A percentile compares a stretch with the other conserved stretches of the same genome.
Conservation (phyloP, 495 filamentous ascomycete genomes). For the Glarea lozoyensis region DNA sequence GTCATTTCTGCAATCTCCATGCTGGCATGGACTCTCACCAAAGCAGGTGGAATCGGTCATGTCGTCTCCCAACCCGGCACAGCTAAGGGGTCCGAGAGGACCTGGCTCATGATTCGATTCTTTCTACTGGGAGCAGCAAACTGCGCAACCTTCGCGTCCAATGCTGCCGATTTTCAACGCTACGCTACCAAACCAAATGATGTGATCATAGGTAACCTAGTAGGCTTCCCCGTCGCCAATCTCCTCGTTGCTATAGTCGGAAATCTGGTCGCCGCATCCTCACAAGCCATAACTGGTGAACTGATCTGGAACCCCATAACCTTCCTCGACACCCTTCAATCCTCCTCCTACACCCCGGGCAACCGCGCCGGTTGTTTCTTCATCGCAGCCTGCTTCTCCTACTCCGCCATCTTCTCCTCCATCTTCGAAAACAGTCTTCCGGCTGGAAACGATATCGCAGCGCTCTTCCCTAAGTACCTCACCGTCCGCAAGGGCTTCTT, state of each 20-base stretch:
- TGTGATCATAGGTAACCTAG: slow-evolving; percentile 26
- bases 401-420: slow-evolving; percentile 24
- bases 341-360: slow-evolving; percentile 20
- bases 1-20: slow-evolving; percentile 27
- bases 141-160: slow-evolving; percentile 30
- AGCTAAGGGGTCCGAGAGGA: slow-evolving; percentile 22
- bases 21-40: slow-evolving; percentile 26
- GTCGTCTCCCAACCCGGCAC: slow-evolving; percentile 22
- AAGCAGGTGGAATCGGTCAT: slow-evolving; percentile 20
- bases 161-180: slow-evolving; percentile 30
- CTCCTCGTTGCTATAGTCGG: slow-evolving; percentile 25
- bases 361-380: slow-evolving; percentile 36
- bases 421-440: slow-evolving; percentile 22
- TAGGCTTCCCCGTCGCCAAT: slow-evolving; percentile 28
- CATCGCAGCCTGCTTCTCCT: slow-evolving; percentile 30
- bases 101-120: slow-evolving; percentile 27
- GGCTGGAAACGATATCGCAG: slow-evolving; percentile 36
- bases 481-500: slow-evolving; percentile 40
- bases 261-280: slow-evolving; percentile 30
- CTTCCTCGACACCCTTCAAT: slow-evolving; percentile 26
- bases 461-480: slow-evolving; percentile 38
- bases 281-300: slow-evolving; percentile 26
- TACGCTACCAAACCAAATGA: slow-evolving; percentile 28
- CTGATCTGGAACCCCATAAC: slow-evolving; percentile 32
- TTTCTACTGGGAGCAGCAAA: slow-evolving; percentile 28